These are phyloP conservation scores for Penicillium nordicum DNA, from an alignment of 2,329 filamentous ascomycete genomes.

Conservation along the genomic window DNA sequence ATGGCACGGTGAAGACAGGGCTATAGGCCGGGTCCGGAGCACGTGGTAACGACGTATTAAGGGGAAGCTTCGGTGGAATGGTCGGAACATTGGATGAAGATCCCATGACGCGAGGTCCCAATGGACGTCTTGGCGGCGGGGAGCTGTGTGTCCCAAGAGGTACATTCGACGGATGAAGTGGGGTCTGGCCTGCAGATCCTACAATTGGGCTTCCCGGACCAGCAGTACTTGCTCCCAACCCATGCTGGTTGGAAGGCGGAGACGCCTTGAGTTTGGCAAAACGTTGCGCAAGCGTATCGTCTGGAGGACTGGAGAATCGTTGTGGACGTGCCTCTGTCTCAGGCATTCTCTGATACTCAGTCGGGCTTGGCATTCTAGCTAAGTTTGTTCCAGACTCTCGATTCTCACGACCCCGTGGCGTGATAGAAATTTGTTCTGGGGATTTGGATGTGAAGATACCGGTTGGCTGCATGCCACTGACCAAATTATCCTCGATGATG, in stretches of 20 bases:
- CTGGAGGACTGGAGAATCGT: conserved; percentile 26
- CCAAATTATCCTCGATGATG: conserved; percentile 39
- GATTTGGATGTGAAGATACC: conserved; percentile 11
- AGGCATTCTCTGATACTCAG: conserved; percentile 33
- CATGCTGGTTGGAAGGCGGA: conserved; percentile 2
- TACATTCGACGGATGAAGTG: conserved; percentile 16
- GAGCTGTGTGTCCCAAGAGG: conserved; percentile 11
- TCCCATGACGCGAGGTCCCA: conserved; percentile 46
- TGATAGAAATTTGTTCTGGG: conserved; percentile 10
- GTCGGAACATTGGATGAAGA: conserved; percentile 33
- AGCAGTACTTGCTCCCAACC: not conserved
- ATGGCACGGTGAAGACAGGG: conserved; percentile 42
- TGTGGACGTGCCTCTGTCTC: conserved; percentile 23
- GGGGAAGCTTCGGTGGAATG: conserved; percentile 45
- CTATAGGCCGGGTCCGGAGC: conserved; percentile 50
- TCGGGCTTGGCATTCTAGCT: conserved; percentile 41
- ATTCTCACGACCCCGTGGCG: conserved; percentile 25
- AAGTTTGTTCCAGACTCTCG: conserved; percentile 17
- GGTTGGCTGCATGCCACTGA: conserved; percentile 28
- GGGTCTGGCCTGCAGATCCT: conserved; percentile 15
- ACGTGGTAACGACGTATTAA: conserved; percentile 43
- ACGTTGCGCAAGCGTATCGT: conserved; percentile 41
- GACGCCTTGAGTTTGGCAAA: conserved; percentile 40
- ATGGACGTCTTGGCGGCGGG: conserved; percentile 29
- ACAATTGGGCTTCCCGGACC: conserved; percentile 4